Base-by-base conservation (phyloP, 2,329 filamentous ascomycete species). In the Fonsecaea pedrosoi region DNA sequence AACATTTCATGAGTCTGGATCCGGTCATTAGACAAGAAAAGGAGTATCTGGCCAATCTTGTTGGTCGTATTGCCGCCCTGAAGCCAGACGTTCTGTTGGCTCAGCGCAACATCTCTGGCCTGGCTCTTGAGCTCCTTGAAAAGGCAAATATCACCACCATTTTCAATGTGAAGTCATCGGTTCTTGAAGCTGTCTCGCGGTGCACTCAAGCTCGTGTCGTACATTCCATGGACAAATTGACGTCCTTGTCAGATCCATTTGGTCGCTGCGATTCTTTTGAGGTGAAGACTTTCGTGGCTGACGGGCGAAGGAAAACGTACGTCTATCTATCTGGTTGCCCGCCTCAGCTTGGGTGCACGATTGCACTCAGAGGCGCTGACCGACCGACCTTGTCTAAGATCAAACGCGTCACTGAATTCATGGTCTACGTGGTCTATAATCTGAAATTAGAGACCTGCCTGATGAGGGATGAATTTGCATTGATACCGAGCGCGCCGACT, bases 381-480 rank as follows among this genome's bases (percentile, higher is more conserved):
- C 89, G 88, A 35, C 82, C 86, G 56, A 83, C 88, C 0, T 84
- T 99, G 18, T 83, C 88, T 1, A 91, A 89, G 73, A 88, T 99
- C 78, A 99, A 99, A 79, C 87, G 89, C 60, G 95, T 99, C 71
- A 95, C 94, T 10, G 95, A 99, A 76, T 98, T 99, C 76, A 97
- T 99, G 94, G 91, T 96, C 42, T 99, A 98, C 73, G 96, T 99
- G 21, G 94, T 98, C 12, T 99, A 99, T 79, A 99, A 97, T 74
- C 84, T 99, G 61, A 97, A 96, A 76, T 85, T 99, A 13, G 95
- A 99, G 79, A 97, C 95, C 1, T 97, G 92, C 73, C 82, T 99
- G 54, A 92, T 99, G 86, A 87, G 92, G 60, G 95, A 99, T 77
- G 94, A 96, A 74, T 96, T 92, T 72, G 90, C 96, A 15, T 87